Evolutionary conservation across 257 asterid genomes (phyloP), one percentile per base, ranked within the genome.

Genomic region (Capsicum chinense): DNA sequence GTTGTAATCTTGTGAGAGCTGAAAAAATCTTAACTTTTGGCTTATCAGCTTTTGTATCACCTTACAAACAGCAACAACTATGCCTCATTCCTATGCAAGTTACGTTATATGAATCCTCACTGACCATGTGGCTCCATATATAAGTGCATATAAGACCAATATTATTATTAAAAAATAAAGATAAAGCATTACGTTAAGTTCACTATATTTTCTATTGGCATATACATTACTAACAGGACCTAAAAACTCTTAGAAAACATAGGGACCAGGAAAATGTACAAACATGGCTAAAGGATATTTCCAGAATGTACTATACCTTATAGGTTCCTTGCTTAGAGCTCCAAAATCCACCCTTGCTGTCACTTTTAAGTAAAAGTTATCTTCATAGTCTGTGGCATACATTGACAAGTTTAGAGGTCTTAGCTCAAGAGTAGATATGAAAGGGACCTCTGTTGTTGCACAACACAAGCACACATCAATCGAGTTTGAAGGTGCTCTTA

Each of bases 381-480:
- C 99, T 86, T 96, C 99, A 83, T 85, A 96, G 83, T 96, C 99
- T 0, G 99, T 96, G 35, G 98, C 94, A 81, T 96, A 96, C 99
- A 96, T 96, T 0, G 99, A 94, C 84, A 94, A 87, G 85, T 92
- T 94, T 79, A 96, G 74, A 6, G 99, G 98, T 85, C 99, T 81
- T 85, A 96, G 83, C 92, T 96, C 99, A 8, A 96, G 94, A 37
- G 99, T 96, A 6, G 99, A 96, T 26, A 96, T 91, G 63, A 96
- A 96, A 0, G 98, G 98, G 5, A 95, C 89, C 5, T 97, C 99
- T 0, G 99, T 96, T 26, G 97, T 92, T 11, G 98, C 95, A 84
- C 99, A 96, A 87, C 99, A 96, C 86, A 96, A 64, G 86, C 99
- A 96, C 73, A 96, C 97, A 56, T 92, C 91, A 17, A 94, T 76